Evolutionary conservation across 192 early-diverging fungal genomes (phyloP), one percentile per base, ranked within the genome.

Genomic region (Dimargaris cristalligena): DNA sequence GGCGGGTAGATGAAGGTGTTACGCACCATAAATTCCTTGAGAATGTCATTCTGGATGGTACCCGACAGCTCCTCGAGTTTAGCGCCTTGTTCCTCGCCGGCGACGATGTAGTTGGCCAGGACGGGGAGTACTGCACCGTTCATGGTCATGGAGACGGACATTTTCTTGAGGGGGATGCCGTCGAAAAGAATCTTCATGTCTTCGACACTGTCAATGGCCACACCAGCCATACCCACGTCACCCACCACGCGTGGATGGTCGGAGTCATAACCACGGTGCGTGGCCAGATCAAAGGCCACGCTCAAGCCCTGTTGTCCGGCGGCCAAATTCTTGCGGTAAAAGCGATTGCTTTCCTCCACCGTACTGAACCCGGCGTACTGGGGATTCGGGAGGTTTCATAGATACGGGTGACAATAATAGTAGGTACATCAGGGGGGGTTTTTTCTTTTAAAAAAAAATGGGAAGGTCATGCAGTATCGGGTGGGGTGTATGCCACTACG

Each of bases 1-100:
- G 88, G 90, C n/a, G 90, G 90, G 59, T 92, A 92, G 58, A 92
- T 90, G 70, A 92, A 92, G 18, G 88, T 90, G 67, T 92, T 92
- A 54, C 90, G 80, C 59, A 92, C 90, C 90, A 90, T 92, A 62
- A 92, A 92, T 66, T 92, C 90, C 63, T 92, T 92, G 44, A 92
- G 73, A 63, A 92, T 92, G 66, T 92, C 90, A 67, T 92, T 92
- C 68, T 92, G 90, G 63, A 92, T 85, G 2, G 90, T 92, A 30
- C 90, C 90, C 4, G 85, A 77, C 45, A 92, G 79, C 65, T 92
- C 88, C 29, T 73, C 75, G 55, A 86, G 69, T 66, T 80, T 73
- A 4, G 87, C 82, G 29, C 90, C 90, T 71, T 92, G 90, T 73
- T 92, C 90, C 65, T 87, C 70, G 28, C 77, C 90, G 32, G 90